Evolutionary conservation across 2,329 filamentous ascomycete genomes (phyloP).

Genomic region (Elsinoe batatas): DNA sequence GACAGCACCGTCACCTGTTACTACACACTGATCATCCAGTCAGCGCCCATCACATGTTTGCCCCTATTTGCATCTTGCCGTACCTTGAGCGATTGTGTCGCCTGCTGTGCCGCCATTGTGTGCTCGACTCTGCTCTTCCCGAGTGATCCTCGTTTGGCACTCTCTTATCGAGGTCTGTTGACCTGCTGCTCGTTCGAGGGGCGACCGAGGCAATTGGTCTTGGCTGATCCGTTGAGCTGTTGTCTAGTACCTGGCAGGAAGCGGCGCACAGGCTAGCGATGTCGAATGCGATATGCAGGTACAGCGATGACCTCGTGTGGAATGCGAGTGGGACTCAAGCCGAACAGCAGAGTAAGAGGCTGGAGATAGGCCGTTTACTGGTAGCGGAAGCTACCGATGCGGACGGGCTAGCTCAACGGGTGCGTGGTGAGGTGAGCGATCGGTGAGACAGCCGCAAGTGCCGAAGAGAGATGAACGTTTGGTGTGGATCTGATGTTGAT

Average conservation of each 20-base stretch:
- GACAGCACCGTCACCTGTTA: constrained; percentile 97
- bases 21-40: constrained; percentile 63
- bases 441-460: constrained; percentile 1
- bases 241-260: not conserved
- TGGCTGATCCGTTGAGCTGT: not conserved
- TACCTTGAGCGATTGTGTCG: constrained; percentile 88
- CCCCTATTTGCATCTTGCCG: constrained; percentile 15
- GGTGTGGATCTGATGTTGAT: not conserved
- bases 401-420: constrained; percentile 11
- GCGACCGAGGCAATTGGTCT: constrained; percentile 5
- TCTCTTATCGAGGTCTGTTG: constrained; percentile 1
- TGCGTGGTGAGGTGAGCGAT: constrained; percentile 1
- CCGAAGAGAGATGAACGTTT: not conserved
- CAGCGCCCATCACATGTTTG: constrained; percentile 16
- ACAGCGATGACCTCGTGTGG: not conserved
- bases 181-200: not conserved
- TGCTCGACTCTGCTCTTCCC: not conserved
- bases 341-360: constrained; percentile 10
- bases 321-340: not conserved
- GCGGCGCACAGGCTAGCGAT: not conserved
- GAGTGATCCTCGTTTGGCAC: not conserved
- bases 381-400: constrained; percentile 11
- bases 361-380: constrained; percentile 13
- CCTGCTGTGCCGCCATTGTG: constrained; percentile 62
- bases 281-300: constrained; percentile 7